Conservation (phyloP, 768 basidiomycete genomes). For the Vararia minispora region DNA sequence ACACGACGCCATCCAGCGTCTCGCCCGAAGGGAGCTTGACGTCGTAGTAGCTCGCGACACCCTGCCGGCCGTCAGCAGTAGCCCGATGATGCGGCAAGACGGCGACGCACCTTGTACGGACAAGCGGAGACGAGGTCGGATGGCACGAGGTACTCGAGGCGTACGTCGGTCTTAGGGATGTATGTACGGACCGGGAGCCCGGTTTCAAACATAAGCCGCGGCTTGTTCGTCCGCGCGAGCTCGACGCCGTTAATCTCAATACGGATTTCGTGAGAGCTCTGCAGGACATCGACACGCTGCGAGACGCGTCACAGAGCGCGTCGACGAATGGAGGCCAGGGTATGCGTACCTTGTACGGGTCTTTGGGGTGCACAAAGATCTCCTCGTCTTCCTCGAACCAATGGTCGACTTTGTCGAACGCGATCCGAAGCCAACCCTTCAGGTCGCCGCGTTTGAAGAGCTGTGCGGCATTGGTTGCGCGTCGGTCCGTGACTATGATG, state of each 20-base stretch:
- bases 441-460: constrained; percentile 27
- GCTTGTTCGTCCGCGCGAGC: constrained; percentile 43
- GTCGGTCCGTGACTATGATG: constrained; percentile 29
- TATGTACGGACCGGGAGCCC: constrained; percentile 45
- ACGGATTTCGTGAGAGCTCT: constrained; percentile 49
- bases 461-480: constrained; percentile 29
- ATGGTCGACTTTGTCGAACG: constrained; percentile 39
- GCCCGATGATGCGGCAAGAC: background rate
- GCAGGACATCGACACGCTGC: constrained; percentile 51
- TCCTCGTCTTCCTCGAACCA: constrained; percentile 67
- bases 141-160: constrained; percentile 35
- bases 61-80: constrained; percentile 24
- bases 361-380: constrained; percentile 50
- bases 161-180: constrained; percentile 46
- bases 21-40: constrained; percentile 35
- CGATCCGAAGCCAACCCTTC: constrained; percentile 36
- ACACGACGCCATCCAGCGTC: constrained; percentile 38
- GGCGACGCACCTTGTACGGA: constrained; percentile 48
- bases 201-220: constrained; percentile 49
- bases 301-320: background rate
- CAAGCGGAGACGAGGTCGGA: constrained; percentile 39
- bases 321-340: background rate
- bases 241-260: constrained; percentile 53
- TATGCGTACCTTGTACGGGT: constrained; percentile 50
- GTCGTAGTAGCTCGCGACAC: constrained; percentile 47